Percentiles rank a stretch among this genome's conserved stretches.
phyloP scores from a whole-genome alignment of 2,329 filamentous ascomycete genomes.

The Aspergillus calidoustus region DNA sequence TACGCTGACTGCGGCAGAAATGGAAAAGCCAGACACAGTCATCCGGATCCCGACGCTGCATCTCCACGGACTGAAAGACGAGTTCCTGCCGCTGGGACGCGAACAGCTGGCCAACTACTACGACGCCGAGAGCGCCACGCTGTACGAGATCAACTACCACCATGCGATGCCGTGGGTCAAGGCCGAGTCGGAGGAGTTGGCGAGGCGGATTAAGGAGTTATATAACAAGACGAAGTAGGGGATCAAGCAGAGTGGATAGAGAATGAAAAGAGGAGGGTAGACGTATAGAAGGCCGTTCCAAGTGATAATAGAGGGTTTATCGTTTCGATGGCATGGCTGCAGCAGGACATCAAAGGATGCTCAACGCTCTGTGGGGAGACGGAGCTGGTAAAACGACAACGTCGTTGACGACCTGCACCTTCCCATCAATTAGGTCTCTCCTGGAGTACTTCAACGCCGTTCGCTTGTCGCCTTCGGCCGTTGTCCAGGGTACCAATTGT shows the following conservation, averaged over 20 bases:
- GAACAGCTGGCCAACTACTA: constrained; percentile 24
- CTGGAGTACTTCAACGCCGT: background rate
- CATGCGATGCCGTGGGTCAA: constrained; percentile 32
- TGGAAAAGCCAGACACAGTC: background rate
- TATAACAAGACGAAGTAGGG: constrained; percentile 14
- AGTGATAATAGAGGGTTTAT: background rate
- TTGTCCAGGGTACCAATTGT: background rate
- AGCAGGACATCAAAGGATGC: background rate
- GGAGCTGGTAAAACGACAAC: background rate
- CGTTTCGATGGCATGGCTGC: background rate
- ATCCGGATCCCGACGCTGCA: constrained; percentile 27
- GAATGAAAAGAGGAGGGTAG: background rate
- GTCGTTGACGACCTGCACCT: background rate
- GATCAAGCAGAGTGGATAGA: background rate
- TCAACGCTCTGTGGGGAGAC: background rate
- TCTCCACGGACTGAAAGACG: constrained; percentile 28
- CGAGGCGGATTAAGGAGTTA: constrained; percentile 19
- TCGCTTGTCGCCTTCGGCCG: background rate
- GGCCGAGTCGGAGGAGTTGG: constrained; percentile 25
- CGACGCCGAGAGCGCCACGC: constrained; percentile 8
- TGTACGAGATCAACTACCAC: constrained; percentile 30
- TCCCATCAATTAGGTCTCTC: background rate
- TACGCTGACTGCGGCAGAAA: constrained; percentile 5
- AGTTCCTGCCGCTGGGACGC: constrained; percentile 22
- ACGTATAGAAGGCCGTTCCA: background rate